Percentiles rank a stretch among this genome's conserved stretches.
Evolutionary conservation across 2,329 filamentous ascomycete species (phyloP).

Genomic region (Thielaviopsis punctulata): DNA sequence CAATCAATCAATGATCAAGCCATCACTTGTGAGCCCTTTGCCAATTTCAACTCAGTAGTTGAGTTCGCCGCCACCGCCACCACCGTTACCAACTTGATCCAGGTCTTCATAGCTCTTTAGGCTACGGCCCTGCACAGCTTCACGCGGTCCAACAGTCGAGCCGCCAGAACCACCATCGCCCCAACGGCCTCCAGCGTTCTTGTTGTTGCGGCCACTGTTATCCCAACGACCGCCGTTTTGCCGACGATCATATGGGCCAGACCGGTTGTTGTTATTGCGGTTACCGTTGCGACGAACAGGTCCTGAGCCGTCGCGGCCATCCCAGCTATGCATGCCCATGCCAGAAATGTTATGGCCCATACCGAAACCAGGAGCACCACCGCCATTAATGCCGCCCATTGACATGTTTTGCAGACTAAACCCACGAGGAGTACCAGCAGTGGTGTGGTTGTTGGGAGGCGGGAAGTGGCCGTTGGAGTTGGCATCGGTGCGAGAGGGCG

Average conservation of each 20-base stretch:
- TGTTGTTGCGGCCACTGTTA: slow-evolving; percentile 30
- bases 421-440: slow-evolving; percentile 72
- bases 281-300: slow-evolving; percentile 40
- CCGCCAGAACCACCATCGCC: slow-evolving; percentile 58
- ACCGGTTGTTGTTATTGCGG: slow-evolving; percentile 35
- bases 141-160: slow-evolving; percentile 64
- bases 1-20: too few relatives aligned
- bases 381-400: slow-evolving; percentile 40
- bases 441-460: slow-evolving; percentile 54
- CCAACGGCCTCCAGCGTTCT: slow-evolving; percentile 39
- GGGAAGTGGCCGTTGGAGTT: slow-evolving; percentile 95
- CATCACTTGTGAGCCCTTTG: too few relatives aligned
- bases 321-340: slow-evolving; percentile 42
- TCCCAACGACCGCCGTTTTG: slow-evolving; percentile 34
- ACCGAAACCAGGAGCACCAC: slow-evolving; percentile 39
- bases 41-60: slow-evolving; percentile 49
- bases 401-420: slow-evolving; percentile 69
- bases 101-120: slow-evolving; percentile 96
- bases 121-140: slow-evolving; percentile 82
- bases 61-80: slow-evolving; percentile 51
- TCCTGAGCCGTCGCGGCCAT: slow-evolving; percentile 42
- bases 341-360: slow-evolving; percentile 30
- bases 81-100: slow-evolving; percentile 62
- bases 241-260: slow-evolving; percentile 60
- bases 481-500: slow-evolving; percentile 78